Percentiles rank a stretch among this genome's conserved stretches.
Conservation (phyloP, 2,329 filamentous ascomycete genomes). For the Cadophora gregata region DNA sequence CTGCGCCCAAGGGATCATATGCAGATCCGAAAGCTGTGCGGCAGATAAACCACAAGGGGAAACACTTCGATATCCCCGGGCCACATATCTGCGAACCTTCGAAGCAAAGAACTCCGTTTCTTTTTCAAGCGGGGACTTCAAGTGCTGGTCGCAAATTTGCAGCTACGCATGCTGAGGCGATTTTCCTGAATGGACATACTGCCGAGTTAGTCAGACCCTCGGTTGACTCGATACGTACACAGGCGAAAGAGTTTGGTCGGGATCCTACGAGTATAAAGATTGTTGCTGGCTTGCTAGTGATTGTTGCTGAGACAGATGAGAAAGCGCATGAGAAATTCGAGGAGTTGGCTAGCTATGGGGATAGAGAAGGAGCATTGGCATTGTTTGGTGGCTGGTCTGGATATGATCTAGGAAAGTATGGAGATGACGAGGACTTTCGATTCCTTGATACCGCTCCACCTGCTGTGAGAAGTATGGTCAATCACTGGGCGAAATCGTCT, state of each 20-base stretch:
- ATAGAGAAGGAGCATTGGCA: slow-evolving; percentile 69
- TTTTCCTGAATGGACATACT: slow-evolving; percentile 71
- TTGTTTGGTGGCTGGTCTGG: slow-evolving; percentile 79
- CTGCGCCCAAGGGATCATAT: slow-evolving; percentile 65
- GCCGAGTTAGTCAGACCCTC: slow-evolving; percentile 64
- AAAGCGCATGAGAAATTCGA: slow-evolving; percentile 69
- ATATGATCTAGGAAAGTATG: slow-evolving; percentile 65
- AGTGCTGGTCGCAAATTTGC: slow-evolving; percentile 70
- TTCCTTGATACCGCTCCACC: slow-evolving; percentile 53
- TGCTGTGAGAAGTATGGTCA: slow-evolving; percentile 56
- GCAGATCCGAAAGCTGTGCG: slow-evolving; percentile 63
- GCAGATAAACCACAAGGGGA: slow-evolving; percentile 69
- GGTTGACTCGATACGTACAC: slow-evolving; percentile 63
- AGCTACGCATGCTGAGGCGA: slow-evolving; percentile 72
- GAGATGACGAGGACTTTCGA: slow-evolving; percentile 67
- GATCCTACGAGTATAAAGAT: slow-evolving; percentile 70
- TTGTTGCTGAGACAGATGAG: slow-evolving; percentile 69
- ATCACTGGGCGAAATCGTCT: slow-evolving; percentile 50
- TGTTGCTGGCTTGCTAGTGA: slow-evolving; percentile 55
- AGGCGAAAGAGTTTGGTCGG: slow-evolving; percentile 49
- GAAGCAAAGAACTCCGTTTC: slow-evolving; percentile 40
- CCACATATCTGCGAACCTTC: slow-evolving; percentile 64
- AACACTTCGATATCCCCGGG: slow-evolving; percentile 67
- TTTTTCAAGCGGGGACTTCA: slow-evolving; percentile 71
- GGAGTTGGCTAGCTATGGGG: slow-evolving; percentile 66